Percentiles rank a stretch among this genome's conserved stretches.
Conservation (phyloP, 345 rosid species). For the Streptanthus diversifolius region DNA sequence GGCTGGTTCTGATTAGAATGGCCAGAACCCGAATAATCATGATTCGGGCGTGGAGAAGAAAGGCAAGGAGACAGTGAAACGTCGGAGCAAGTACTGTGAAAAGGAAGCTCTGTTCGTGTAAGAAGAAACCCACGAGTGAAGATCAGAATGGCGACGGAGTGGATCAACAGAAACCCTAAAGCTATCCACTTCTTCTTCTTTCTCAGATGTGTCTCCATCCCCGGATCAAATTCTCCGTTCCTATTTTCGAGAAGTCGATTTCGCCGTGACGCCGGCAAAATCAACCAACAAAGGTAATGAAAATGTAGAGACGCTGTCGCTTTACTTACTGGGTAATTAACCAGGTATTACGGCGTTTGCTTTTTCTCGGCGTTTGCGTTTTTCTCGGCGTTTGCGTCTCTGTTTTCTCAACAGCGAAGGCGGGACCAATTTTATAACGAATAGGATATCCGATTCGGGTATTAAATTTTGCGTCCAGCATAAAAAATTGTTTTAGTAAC, state of each 20-base stretch:
- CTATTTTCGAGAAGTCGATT: neutral
- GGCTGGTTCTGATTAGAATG: neutral
- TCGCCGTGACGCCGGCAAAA: conserved; percentile 21
- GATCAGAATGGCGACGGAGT: conserved; percentile 52
- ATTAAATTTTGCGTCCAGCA: too few species aligned
- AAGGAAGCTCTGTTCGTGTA: conserved; percentile 90
- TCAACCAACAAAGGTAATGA: neutral
- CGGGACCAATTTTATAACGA: too few species aligned
- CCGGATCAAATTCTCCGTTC: neutral
- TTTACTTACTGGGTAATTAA: neutral
- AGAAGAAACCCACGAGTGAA: conserved; percentile 84
- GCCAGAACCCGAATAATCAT: neutral
- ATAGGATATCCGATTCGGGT: too few species aligned
- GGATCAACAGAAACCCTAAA: conserved; percentile 43
- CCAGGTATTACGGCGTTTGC: neutral
- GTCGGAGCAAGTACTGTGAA: conserved; percentile 64
- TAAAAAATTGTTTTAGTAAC: too few species aligned
- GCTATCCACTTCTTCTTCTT: conserved; percentile 24
- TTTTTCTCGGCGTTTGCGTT: neutral
- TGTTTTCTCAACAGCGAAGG: neutral
- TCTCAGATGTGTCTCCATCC: conserved; percentile 31
- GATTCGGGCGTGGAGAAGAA: conserved; percentile 9
- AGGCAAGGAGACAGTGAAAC: conserved; percentile 61
- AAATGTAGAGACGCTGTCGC: neutral
- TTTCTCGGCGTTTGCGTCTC: too few species aligned